phyloP scores from a whole-genome alignment of 345 rosid species.

The Lenwebbia sp. region DNA sequence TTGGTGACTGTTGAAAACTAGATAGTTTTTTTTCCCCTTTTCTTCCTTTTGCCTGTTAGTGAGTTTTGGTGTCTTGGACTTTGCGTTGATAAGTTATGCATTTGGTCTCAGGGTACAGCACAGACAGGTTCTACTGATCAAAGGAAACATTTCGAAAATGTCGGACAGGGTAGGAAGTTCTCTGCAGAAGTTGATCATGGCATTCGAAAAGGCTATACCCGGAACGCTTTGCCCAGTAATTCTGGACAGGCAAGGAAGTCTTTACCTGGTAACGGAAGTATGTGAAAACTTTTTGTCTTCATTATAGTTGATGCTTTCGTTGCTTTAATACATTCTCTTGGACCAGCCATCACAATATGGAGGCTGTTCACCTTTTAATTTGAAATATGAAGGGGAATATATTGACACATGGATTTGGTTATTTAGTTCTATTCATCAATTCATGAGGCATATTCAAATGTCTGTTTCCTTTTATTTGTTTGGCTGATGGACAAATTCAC shows the following conservation, averaged over 20 bases:
- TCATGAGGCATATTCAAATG: not conserved
- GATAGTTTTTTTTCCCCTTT: not conserved
- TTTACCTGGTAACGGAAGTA: constrained; percentile 2
- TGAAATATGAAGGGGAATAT: not conserved
- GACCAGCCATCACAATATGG: not conserved
- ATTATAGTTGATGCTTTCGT: not conserved
- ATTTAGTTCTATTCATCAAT: not conserved
- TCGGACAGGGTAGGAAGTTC: not conserved
- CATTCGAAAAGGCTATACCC: constrained; percentile 34
- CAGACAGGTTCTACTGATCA: constrained; percentile 25
- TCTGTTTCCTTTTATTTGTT: not conserved
- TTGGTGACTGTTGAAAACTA: not conserved
- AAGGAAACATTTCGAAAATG: constrained; percentile 25
- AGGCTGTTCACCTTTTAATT: not conserved
- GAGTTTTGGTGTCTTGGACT: not conserved
- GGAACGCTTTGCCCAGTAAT: constrained; percentile 25
- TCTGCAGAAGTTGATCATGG: constrained; percentile 19
- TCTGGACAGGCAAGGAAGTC: constrained; percentile 2
- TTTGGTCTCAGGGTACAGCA: constrained; percentile 30
- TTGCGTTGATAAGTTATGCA: not conserved
- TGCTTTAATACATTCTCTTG: not conserved
- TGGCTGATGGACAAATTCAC: not conserved
- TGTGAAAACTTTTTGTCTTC: not conserved
- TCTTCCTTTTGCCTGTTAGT: not conserved
- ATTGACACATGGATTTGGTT: not conserved